Evolutionary conservation across 192 early-diverging fungal genomes (phyloP), one percentile per base, ranked within the genome.

Genomic region (Gryganskiella cystojenkinii): DNA sequence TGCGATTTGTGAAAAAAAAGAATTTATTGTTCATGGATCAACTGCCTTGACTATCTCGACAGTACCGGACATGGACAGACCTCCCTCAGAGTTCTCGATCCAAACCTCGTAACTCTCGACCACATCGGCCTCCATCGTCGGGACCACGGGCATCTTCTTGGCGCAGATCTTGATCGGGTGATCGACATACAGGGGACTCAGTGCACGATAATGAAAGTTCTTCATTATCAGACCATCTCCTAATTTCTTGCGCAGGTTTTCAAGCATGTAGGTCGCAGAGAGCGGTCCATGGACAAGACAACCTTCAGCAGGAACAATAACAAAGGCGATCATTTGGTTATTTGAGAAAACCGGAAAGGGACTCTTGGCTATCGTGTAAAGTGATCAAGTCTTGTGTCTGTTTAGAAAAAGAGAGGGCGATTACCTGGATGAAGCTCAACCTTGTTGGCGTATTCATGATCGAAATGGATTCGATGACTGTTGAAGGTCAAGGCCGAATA

Each of bases 401-500:
- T 50, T 50, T 50, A 50, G 49, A 50, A 8, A 25, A n/a, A n/a
- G 22, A 34, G 11, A 27, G 9, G 31, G 46, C 8, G 11, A 62
- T 60, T 73, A 86, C 89, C 86, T 56, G 89, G 88, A 55, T 93
- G 90, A 31, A 84, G 80, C 68, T 96, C 94, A 6, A 85, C 70
- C 11, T 87, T 71, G 42, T 82, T 86, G 15, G 92, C 87, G 61
- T 95, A 95, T 10, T 69, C 57, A 19, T 85, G 80, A 66, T 97
- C 93, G 80, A 93, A 98, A 68, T 98, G 96, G 51, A 98, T 95
- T 30, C 87, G 85, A 74, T 98, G 95, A 51, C 88, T 88, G 75
- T 98, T 98, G 84, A 94, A 98, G 4, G 92, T 93, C 79, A 96
- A 62, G 28, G 96, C 94, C 27, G 95, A 96, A 80, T 93, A 98